Conservation (phyloP, 192 early-diverging fungal genomes). For the Geranomyces variabilis region DNA sequence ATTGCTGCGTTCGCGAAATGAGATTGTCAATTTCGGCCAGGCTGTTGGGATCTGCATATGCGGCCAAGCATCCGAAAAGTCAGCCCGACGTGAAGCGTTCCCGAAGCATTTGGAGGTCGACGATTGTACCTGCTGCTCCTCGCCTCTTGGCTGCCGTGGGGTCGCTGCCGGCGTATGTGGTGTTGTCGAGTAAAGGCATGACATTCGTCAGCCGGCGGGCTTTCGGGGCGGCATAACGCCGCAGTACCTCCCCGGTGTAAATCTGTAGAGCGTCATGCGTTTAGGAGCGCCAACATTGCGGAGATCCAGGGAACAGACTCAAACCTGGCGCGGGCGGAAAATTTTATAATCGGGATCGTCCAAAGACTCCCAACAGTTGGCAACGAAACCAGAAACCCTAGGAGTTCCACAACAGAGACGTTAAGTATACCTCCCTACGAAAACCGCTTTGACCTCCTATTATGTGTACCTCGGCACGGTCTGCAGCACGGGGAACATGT, state of each 20-base stretch:
- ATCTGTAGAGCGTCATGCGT: conserved; percentile 26
- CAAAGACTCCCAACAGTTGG: conserved; percentile 55
- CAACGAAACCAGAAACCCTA: conserved; percentile 62
- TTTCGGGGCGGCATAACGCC: conserved; percentile 23
- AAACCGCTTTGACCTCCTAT: no score
- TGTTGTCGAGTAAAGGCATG: conserved; percentile 8
- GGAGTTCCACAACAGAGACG: neutral
- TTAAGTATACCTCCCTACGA: neutral
- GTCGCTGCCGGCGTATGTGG: conserved; percentile 18
- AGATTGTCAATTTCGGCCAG: conserved; percentile 24
- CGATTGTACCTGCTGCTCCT: conserved; percentile 7
- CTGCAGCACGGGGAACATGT: conserved; percentile 68
- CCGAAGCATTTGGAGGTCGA: no score
- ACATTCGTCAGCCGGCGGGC: neutral
- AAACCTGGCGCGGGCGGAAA: conserved; percentile 64
- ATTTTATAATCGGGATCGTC: conserved; percentile 61
- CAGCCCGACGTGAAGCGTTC: no score
- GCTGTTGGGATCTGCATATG: conserved; percentile 11
- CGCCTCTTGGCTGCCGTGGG: conserved; percentile 34
- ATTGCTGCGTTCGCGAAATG: conserved; percentile 21
- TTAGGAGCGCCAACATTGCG: no score
- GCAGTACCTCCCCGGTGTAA: conserved; percentile 54
- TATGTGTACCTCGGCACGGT: conserved; percentile 22
- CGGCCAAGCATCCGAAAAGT: neutral
- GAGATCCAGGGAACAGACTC: neutral